A percentile compares a stretch with the other conserved stretches of the same genome.
phyloP scores from a whole-genome alignment of 352 stramenopile genomes.

The Phytophthora multivora region DNA sequence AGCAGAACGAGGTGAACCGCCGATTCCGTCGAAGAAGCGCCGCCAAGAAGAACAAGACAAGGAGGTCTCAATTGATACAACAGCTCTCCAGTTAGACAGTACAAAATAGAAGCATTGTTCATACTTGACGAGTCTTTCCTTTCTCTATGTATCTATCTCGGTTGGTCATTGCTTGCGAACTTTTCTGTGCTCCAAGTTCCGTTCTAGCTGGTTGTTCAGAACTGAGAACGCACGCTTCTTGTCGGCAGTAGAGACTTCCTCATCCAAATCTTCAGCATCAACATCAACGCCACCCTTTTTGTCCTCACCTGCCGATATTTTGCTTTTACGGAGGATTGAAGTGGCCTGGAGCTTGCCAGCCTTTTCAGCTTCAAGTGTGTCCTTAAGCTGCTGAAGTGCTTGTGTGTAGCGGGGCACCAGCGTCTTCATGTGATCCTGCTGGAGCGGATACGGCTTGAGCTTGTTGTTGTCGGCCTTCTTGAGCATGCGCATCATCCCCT shows the following conservation, averaged over 20 bases:
- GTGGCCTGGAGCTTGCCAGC: slow-evolving; percentile 63
- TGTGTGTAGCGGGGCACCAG: slow-evolving; percentile 75
- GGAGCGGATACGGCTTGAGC: slow-evolving; percentile 64
- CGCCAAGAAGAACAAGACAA: slow-evolving; percentile 19
- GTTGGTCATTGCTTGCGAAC: slow-evolving; percentile 44
- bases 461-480: slow-evolving; percentile 85
- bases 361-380: slow-evolving; percentile 81
- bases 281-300: slow-evolving; percentile 2
- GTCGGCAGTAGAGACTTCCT: slow-evolving; percentile 40
- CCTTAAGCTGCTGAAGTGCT: slow-evolving; percentile 76
- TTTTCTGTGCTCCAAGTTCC: slow-evolving; percentile 50
- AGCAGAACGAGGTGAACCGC: slow-evolving; percentile 22
- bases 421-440: slow-evolving; percentile 81
- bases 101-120: slow-evolving; percentile 21
- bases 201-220: slow-evolving; percentile 62
- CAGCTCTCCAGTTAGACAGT: slow-evolving; percentile 11
- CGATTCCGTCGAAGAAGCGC: slow-evolving; percentile 17
- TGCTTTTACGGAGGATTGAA: slow-evolving; percentile 38
- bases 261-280: slow-evolving; percentile 23
- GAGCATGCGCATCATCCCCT: slow-evolving; percentile 81
- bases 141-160: slow-evolving; percentile 36
- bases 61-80: slow-evolving; percentile 2
- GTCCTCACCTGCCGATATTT: background rate
- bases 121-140: slow-evolving; percentile 7
- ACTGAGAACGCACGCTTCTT: slow-evolving; percentile 69